Evolutionary conservation across 1,284 basidiomycete species (phyloP).

Genomic region (Tilletia walkeri): DNA sequence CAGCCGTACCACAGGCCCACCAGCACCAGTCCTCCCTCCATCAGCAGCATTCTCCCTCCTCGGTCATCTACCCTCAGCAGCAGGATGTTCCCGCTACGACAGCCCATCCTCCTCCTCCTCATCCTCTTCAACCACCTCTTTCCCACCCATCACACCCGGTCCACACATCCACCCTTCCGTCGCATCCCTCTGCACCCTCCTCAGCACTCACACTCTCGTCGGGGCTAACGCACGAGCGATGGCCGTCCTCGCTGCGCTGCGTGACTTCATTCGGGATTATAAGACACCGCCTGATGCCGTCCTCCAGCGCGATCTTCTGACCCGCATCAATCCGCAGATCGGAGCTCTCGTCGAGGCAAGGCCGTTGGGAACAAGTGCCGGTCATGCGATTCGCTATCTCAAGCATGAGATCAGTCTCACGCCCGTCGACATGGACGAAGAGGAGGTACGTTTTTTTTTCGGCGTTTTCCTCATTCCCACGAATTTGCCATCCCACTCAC

Average conservation of each 20-base stretch:
- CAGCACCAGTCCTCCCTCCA: conserved; percentile 22
- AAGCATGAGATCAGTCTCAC: conserved; percentile 93
- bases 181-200: conserved; percentile 39
- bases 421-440: conserved; percentile 86
- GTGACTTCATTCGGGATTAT: conserved; percentile 53
- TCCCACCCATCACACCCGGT: conserved; percentile 14
- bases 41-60: conserved; percentile 26
- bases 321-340: conserved; percentile 67
- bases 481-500: too few species aligned
- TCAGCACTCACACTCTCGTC: conserved; percentile 47
- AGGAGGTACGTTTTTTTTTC: conserved; percentile 70
- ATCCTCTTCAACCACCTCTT: neutral
- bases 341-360: conserved; percentile 79
- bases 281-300: conserved; percentile 49
- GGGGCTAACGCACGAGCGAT: conserved; percentile 52
- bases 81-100: conserved; percentile 30
- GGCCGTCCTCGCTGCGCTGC: conserved; percentile 46
- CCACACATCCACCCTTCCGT: conserved; percentile 49
- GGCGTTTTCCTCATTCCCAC: too few species aligned
- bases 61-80: conserved; percentile 32
- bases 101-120: conserved; percentile 1
- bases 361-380: conserved; percentile 92
- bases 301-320: conserved; percentile 50
- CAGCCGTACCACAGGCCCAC: conserved; percentile 16
- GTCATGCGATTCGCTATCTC: conserved; percentile 87